phyloP scores from a whole-genome alignment of 164 flowering plant species.

The Warburgia ugandensis region DNA sequence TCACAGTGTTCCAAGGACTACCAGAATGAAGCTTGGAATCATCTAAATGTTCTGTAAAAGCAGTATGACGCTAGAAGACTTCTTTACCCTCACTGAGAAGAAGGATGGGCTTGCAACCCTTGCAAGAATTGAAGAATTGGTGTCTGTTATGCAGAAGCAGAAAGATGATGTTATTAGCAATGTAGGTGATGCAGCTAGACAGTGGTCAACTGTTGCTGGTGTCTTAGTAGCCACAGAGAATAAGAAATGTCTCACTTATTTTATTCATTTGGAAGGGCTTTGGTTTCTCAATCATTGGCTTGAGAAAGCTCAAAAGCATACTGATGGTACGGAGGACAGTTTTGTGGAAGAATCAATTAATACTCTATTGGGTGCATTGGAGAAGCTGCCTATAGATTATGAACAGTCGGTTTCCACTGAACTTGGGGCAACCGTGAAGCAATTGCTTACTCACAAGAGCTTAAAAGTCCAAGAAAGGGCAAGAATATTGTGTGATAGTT shows the following conservation, averaged over 20 bases:
- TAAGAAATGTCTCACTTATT: slow-evolving; percentile 66
- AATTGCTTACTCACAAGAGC: slow-evolving; percentile 48
- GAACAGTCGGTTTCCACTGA: slow-evolving; percentile 44
- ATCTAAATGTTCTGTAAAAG: slow-evolving; percentile 18
- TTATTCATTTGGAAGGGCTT: slow-evolving; percentile 70
- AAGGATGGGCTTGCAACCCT: slow-evolving; percentile 74
- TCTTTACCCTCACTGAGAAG: slow-evolving; percentile 78
- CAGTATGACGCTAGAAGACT: slow-evolving; percentile 75
- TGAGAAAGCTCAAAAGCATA: slow-evolving; percentile 48
- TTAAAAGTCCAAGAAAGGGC: slow-evolving; percentile 55
- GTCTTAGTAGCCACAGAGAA: slow-evolving; percentile 62
- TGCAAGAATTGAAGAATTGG: slow-evolving; percentile 69
- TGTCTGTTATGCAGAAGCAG: slow-evolving; percentile 59
- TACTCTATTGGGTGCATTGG: slow-evolving; percentile 53
- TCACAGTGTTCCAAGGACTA: slow-evolving; percentile 11
- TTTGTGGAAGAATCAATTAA: slow-evolving; percentile 57
- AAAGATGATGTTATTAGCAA: slow-evolving; percentile 44
- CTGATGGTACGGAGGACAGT: slow-evolving; percentile 34
- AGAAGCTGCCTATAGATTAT: slow-evolving; percentile 46
- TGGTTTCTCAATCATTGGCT: slow-evolving; percentile 61
- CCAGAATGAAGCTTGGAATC: slow-evolving; percentile 16
- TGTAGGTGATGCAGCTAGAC: slow-evolving; percentile 58
- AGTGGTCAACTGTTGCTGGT: slow-evolving; percentile 81
- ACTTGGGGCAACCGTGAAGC: slow-evolving; percentile 43
- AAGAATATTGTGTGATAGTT: slow-evolving; percentile 38